These are phyloP conservation scores for Curvularia lunata DNA, from an alignment of 2,329 filamentous ascomycete species.

Conservation along the genomic window DNA sequence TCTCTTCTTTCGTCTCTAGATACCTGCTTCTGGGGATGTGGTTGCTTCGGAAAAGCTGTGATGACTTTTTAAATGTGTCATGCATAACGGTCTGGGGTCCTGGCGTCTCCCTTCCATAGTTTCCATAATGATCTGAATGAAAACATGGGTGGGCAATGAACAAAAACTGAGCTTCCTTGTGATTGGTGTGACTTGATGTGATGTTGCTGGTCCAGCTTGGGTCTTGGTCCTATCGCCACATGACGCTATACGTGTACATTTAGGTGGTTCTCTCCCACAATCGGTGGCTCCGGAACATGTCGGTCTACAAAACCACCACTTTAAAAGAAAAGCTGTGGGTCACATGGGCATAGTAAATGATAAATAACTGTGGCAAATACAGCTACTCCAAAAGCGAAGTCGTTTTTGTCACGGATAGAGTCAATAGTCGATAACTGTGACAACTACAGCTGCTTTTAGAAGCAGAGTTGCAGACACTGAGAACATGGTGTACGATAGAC, in stretches of 20 bases:
- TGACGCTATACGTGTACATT: not conserved
- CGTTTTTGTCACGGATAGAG: too few species aligned
- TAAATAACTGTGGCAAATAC: too few species aligned
- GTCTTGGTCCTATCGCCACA: not conserved
- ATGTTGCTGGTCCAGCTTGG: too few species aligned
- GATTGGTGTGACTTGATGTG: not conserved
- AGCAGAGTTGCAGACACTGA: too few species aligned
- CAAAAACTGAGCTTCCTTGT: not conserved
- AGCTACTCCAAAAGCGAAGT: too few species aligned
- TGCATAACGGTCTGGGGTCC: constrained; percentile 47
- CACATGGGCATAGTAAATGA: too few species aligned
- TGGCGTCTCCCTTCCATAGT: constrained; percentile 50
- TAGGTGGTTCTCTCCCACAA: not conserved
- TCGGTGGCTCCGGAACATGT: too few species aligned
- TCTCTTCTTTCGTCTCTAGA: constrained; percentile 43
- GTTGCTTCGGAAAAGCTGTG: constrained; percentile 48
- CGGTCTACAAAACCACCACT: too few species aligned
- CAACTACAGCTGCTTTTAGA: too few species aligned
- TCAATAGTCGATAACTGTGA: too few species aligned
- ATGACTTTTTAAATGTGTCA: constrained; percentile 44
- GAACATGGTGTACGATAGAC: too few species aligned
- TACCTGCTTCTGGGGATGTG: constrained; percentile 48
- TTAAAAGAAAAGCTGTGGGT: too few species aligned
- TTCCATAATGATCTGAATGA: constrained; percentile 50
- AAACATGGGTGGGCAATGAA: constrained; percentile 42